Base-by-base conservation (phyloP, 345 rosid species). In the Murraya koenigii region DNA sequence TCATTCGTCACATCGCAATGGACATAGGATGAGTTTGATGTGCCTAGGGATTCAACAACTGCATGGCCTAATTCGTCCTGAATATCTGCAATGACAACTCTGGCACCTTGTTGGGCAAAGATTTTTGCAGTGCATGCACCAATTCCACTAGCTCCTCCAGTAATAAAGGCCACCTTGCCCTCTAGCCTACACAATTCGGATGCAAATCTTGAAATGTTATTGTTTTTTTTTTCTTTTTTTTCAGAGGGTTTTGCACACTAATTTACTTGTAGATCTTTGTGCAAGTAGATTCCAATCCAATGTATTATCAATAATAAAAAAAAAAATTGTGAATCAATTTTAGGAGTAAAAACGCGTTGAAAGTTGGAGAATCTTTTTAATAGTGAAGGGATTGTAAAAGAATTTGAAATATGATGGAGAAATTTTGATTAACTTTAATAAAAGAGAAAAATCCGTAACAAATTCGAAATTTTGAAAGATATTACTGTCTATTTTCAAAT, bases 1-100 rank as follows among this genome's bases (percentile, higher is more conserved):
- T 84, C 91, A 35, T 86, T 38, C 7, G 88, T 82, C 22, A 82
- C 86, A 55, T 86, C 74, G 70, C 86, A 81, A 32, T 70, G 83
- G 69, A 83, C 78, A 13, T 69, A 85, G 26, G 81, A 61, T 26
- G 80, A 76, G 28, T 11, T 61, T 25, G 68, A 66, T 19, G 68
- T 70, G 78, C 83, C 86, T 26, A 85, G 10, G 58, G 80, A 25
- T 9, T 74, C 10, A 54, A 64, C 8, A 23, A 83, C 66, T 5
- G 86, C 76, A 28, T 60, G 84, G 23, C 84, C 88, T 10, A 80
- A 55, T 23, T 79, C 64, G 6, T 80, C 84, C 36, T 83, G 74
- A 52, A 82, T 52, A 52, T 82, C 84, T 8, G 85, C 82, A 2
- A 82, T 67, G 23, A 80, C 79, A 9, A 82, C 82, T 61, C 80